Base-by-base conservation (phyloP, 2,329 filamentous ascomycete genomes). In the Ascochyta viciae-villosae region DNA sequence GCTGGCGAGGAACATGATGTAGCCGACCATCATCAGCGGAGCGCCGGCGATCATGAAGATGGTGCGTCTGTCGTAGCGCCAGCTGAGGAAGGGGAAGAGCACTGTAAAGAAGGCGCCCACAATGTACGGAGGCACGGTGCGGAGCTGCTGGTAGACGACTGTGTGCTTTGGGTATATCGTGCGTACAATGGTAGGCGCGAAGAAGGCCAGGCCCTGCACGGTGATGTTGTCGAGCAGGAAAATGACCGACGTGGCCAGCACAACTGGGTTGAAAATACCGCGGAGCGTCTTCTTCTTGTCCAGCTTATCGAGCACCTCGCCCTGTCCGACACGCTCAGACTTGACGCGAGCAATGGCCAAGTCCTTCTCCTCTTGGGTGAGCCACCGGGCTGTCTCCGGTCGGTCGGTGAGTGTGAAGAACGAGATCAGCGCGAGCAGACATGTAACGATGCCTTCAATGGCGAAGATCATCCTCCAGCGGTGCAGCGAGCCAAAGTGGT, bases 401-500 rank as follows among this genome's bases (percentile, higher is more conserved):
- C 87, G 81, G 68, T 91, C 89, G 0, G 88, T 90, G 16, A 91
- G 75, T 0, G 85, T 87, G 63, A 87, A 61, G 69, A 89, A 89
- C 1, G 83, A 75, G 33, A 90, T 77, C 1, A 90, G n/a, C 0
- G 82, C 80, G 0, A 90, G 72, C 0, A 80, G 78, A 57, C 77
- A 78, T 1, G 85, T 87, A 61, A 89, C 83, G 63, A 89, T 85
- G 19, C 88, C 88, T 68, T 90, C 88, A n/a, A 90, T 85, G 4
- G 81, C 83, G 50, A 90, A 90, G 47, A 90, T 89, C 87, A 89
- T 89, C 7, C 87, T 78, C 88, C 88, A 91, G 5, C 73, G 76
- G 23, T 76, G 77, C 0, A 89, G 73, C 4, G 77, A 70, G 6
- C 85, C 87, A 58, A 90, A 85, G 54, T 78, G 73, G 49, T 83